phyloP scores from a whole-genome alignment of 495 filamentous ascomycete species.

The Penicillium nucicola region DNA sequence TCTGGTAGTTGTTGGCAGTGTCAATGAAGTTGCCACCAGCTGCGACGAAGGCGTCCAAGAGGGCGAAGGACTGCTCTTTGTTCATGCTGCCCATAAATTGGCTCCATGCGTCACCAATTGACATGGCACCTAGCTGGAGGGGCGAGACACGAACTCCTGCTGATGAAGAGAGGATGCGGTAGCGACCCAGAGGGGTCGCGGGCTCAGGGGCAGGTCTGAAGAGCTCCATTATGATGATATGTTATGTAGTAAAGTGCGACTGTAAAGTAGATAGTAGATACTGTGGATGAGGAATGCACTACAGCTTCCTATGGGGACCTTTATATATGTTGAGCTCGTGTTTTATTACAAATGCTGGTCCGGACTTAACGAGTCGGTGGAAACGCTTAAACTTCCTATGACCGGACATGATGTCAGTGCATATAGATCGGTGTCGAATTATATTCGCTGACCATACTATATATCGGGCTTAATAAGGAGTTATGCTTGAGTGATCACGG shows the following conservation, averaged over 20 bases:
- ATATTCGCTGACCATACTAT: no score
- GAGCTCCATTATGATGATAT: constrained; percentile 32
- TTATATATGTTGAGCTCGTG: no score
- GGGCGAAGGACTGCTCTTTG: constrained; percentile 42
- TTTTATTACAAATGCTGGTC: no score
- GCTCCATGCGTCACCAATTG: constrained; percentile 55
- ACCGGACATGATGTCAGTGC: no score
- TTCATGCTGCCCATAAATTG: constrained; percentile 47
- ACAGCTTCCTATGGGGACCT: no score
- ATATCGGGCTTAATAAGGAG: no score
- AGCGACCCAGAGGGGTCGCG: constrained; percentile 52
- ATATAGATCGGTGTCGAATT: no score
- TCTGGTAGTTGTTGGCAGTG: constrained; percentile 55
- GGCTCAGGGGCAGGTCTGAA: constrained; percentile 44
- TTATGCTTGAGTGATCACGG: no score
- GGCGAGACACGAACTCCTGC: constrained; percentile 61
- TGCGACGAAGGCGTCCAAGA: constrained; percentile 52
- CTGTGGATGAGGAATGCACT: background rate
- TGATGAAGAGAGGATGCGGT: constrained; percentile 56
- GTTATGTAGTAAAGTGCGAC: constrained; percentile 12
- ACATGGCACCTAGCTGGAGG: constrained; percentile 60
- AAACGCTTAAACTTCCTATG: no score
- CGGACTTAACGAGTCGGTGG: background rate
- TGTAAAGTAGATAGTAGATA: background rate
- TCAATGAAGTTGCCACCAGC: constrained; percentile 55